These are phyloP conservation scores for Lactifluus hygrophoroides DNA, from an alignment of 768 basidiomycete species.

Conservation along the genomic window DNA sequence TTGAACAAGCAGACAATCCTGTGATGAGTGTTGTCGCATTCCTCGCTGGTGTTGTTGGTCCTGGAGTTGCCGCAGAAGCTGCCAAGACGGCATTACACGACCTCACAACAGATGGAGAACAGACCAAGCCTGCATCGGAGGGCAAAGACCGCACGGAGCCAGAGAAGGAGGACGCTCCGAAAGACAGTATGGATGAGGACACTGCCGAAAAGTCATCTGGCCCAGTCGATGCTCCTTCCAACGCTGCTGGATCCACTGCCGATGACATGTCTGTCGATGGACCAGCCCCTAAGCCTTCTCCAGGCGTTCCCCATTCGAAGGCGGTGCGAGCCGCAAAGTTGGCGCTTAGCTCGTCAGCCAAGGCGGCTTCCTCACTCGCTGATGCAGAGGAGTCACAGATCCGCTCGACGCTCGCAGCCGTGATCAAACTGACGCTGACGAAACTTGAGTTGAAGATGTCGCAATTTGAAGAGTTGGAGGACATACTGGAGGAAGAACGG, in stretches of 20 bases:
- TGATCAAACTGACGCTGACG: constrained; percentile 76
- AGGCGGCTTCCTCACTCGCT: constrained; percentile 74
- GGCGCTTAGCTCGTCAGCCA: constrained; percentile 83
- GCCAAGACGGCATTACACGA: constrained; percentile 86
- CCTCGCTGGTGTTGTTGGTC: constrained; percentile 85
- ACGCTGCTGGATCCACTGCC: constrained; percentile 17
- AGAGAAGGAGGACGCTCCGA: constrained; percentile 30
- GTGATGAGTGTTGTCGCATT: constrained; percentile 99
- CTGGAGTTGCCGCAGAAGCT: constrained; percentile 86
- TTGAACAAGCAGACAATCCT: constrained; percentile 93
- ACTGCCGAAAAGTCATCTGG: constrained; percentile 6
- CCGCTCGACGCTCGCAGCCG: constrained; percentile 62
- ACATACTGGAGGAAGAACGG: constrained; percentile 84
- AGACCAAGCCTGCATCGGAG: constrained; percentile 22
- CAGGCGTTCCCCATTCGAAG: constrained; percentile 57
- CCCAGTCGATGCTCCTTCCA: constrained; percentile 13
- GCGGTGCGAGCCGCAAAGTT: constrained; percentile 76
- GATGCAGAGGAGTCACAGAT: constrained; percentile 78
- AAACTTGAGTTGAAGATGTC: constrained; percentile 94
- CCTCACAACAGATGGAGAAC: constrained; percentile 48
- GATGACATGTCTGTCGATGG: constrained; percentile 45
- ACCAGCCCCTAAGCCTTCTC: constrained; percentile 29
- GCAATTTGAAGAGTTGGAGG: constrained; percentile 92
- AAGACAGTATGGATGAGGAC: constrained; percentile 25
- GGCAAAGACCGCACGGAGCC: constrained; percentile 27